These are phyloP conservation scores for Coniochaeta sp. DNA, from an alignment of 2,329 filamentous ascomycete species.

Conservation along the genomic window DNA sequence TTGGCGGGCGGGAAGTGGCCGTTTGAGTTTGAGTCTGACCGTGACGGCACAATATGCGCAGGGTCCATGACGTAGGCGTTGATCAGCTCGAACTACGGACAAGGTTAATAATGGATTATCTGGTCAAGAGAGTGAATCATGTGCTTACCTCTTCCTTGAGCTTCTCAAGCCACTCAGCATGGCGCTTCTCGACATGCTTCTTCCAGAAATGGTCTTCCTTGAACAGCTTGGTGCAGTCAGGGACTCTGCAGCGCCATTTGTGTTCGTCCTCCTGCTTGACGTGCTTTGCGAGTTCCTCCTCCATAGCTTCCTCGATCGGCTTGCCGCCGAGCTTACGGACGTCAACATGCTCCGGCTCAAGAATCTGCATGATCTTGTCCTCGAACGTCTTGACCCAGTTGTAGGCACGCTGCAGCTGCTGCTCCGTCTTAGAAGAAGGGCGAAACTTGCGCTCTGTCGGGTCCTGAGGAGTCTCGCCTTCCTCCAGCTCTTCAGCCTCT, in stretches of 20 bases:
- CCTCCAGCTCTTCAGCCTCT: slow-evolving; percentile 54
- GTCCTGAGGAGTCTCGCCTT: slow-evolving; percentile 52
- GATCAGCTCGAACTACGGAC: slow-evolving; percentile 70
- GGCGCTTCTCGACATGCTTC: slow-evolving; percentile 96
- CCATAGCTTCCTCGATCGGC: slow-evolving; percentile 73
- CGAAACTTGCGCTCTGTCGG: slow-evolving; percentile 64
- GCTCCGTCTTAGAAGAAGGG: slow-evolving; percentile 69
- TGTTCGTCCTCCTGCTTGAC: slow-evolving; percentile 97
- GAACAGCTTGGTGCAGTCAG: slow-evolving; percentile 93
- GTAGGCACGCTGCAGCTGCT: slow-evolving; percentile 88
- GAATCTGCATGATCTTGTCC: slow-evolving; percentile 87
- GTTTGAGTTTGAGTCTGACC: slow-evolving; percentile 90
- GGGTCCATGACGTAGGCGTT: slow-evolving; percentile 94
- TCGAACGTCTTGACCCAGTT: slow-evolving; percentile 99
- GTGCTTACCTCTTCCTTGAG: slow-evolving; percentile 73
- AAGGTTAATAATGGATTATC: slow-evolving; percentile 2
- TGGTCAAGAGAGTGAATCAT: neutral
- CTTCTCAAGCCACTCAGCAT: slow-evolving; percentile 76
- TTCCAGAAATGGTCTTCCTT: slow-evolving; percentile 96
- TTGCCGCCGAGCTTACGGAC: slow-evolving; percentile 87
- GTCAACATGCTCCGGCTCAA: slow-evolving; percentile 84
- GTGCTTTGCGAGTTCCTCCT: slow-evolving; percentile 78
- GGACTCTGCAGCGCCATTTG: slow-evolving; percentile 94
- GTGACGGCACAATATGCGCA: slow-evolving; percentile 85
- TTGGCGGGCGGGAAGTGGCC: slow-evolving; percentile 85